A percentile compares a stretch with the other conserved stretches of the same genome.
Conservation (phyloP, 108 stramenopile genomes). For the Mediolabrus comicus region DNA sequence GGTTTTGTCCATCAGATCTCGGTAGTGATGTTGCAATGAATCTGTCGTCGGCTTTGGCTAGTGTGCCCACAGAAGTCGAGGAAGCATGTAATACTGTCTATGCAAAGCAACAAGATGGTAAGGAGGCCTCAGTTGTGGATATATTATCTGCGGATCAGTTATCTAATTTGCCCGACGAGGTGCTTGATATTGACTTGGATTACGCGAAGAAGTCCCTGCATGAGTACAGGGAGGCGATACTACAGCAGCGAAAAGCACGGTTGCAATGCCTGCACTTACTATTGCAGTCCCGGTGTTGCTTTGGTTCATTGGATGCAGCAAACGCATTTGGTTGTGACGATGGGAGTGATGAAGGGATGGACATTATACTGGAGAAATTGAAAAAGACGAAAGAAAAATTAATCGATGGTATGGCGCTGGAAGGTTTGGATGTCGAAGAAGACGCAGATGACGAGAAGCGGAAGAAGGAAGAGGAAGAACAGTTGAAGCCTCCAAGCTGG, state of each 20-base stretch:
- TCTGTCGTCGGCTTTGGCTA: slow-evolving; percentile 49
- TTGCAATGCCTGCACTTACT: slow-evolving; percentile 55
- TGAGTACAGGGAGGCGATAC: slow-evolving; percentile 58
- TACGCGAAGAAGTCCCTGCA: slow-evolving; percentile 59
- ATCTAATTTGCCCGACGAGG: slow-evolving; percentile 52
- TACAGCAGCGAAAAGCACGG: slow-evolving; percentile 62
- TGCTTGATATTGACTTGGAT: slow-evolving; percentile 70
- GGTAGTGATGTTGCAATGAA: slow-evolving; percentile 73
- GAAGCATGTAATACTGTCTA: slow-evolving; percentile 31
- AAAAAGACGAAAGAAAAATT: slow-evolving; percentile 62
- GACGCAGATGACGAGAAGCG: slow-evolving; percentile 36
- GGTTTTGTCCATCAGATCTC: slow-evolving; percentile 49
- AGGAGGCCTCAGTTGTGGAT: slow-evolving; percentile 4
- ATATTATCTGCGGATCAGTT: slow-evolving; percentile 45
- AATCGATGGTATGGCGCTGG: slow-evolving; percentile 78
- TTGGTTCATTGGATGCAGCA: slow-evolving; percentile 77
- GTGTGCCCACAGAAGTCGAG: slow-evolving; percentile 60
- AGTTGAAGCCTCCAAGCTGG: slow-evolving; percentile 49
- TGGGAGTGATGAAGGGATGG: slow-evolving; percentile 6
- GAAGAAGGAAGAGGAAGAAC: slow-evolving; percentile 27
- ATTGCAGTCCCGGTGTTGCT: slow-evolving; percentile 73
- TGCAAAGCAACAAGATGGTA: slow-evolving; percentile 9
- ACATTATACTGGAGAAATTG: slow-evolving; percentile 40
- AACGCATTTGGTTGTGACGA: slow-evolving; percentile 43
- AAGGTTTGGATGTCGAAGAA: slow-evolving; percentile 68